Evolutionary conservation across 306 rosid genomes (phyloP), one percentile per base, ranked within the genome.

Genomic region (Prunus mira): DNA sequence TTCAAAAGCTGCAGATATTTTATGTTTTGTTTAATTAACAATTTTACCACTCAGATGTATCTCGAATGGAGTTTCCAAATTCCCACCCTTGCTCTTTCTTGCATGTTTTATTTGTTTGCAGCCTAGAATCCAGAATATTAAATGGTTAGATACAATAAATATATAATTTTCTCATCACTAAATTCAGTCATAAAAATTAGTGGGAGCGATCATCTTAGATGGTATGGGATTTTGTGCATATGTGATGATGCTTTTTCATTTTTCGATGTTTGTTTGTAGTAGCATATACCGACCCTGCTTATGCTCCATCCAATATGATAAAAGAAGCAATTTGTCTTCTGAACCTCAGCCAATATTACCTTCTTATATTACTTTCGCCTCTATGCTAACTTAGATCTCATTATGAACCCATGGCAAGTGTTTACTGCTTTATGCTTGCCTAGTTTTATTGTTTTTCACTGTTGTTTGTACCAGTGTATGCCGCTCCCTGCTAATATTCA

Each of bases 391-490:
- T 34, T 30, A 50, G 11, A 5, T 64, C 65, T 27, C 54, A 49
- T 49, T 49, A 24, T 58, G 43, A 38, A 38, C 43, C 43, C 43
- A 38, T 38, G 25, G 4, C 1, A 58, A 24, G 19, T 58, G 64
- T 4, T 58, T 75, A 76, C 17, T 24, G 18, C 72, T 67, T 49
- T 46, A 32, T 72, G 43, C 64, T 20, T 82, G 89, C 84, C 43
- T 38, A 38, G 43, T 38, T 38, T 38, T 0, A 0, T 51, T 15
- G 3, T 4, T 38, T 38, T 38, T 38, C 43, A 0, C 9, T 13
- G 41, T 24, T 62, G 17, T 45, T 58, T 58, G 19, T 71, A 3
- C 8, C 9, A 30, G 46, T 30, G 14, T 24, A n/a, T 57, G 45
- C 30, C 2, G 1, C 54, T 24, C 45, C 67, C 43, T 72, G 60